Percentiles rank a stretch among this genome's conserved stretches.
These are phyloP conservation scores for Cutaneotrichosporon dermatis DNA, from an alignment of 1,284 basidiomycete species.

Conservation along the genomic window DNA sequence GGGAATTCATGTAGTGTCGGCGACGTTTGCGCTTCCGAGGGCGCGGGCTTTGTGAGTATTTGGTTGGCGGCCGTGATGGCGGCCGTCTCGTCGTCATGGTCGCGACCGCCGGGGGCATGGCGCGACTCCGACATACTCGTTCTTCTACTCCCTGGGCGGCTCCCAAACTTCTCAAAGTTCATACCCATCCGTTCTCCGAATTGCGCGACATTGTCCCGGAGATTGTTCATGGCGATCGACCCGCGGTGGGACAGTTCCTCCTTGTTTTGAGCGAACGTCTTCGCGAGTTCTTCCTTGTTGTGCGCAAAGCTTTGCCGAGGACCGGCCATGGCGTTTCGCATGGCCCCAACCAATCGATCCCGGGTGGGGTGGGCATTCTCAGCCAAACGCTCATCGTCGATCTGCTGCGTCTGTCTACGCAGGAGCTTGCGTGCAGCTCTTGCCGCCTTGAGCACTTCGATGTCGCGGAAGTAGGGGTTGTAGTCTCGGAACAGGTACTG, in stretches of 20 bases:
- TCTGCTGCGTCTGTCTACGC: conserved; percentile 42
- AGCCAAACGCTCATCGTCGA: conserved; percentile 28
- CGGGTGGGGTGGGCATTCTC: conserved; percentile 22
- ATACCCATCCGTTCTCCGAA: background rate
- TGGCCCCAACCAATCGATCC: conserved; percentile 41
- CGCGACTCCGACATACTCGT: conserved; percentile 9
- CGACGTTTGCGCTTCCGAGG: conserved; percentile 37
- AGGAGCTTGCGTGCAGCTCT: conserved; percentile 50
- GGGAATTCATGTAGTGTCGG: conserved; percentile 32
- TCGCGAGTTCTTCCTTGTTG: conserved; percentile 40
- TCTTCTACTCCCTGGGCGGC: conserved; percentile 11
- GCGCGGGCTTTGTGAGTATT: conserved; percentile 4
- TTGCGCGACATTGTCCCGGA: conserved; percentile 35
- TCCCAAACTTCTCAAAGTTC: conserved; percentile 17
- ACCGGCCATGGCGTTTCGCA: conserved; percentile 38
- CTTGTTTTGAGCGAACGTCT: conserved; percentile 36
- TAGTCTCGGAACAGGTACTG: conserved; percentile 55
- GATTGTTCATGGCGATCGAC: conserved; percentile 40
- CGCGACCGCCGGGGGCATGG: background rate
- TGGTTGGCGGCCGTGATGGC: conserved; percentile 29
- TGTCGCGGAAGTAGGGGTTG: conserved; percentile 54
- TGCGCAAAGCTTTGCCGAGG: conserved; percentile 35
- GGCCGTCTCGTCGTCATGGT: conserved; percentile 27
- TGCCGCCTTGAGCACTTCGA: conserved; percentile 53
- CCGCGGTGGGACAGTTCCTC: conserved; percentile 39